A percentile compares a stretch with the other conserved stretches of the same genome.
Evolutionary conservation across 768 basidiomycete genomes (phyloP).

Genomic region (Sutorius australiensis): DNA sequence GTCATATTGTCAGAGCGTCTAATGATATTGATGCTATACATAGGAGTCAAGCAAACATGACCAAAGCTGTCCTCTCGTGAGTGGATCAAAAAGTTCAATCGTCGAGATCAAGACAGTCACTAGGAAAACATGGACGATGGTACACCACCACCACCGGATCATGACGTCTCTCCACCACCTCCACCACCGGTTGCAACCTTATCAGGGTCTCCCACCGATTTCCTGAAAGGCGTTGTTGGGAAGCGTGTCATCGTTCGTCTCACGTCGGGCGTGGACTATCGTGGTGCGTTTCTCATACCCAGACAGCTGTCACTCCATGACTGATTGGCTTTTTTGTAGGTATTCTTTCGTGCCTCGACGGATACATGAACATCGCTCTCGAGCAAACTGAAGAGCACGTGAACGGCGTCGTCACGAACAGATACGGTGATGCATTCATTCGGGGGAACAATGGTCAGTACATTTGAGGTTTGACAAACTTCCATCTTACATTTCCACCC

Average conservation of each 20-base stretch:
- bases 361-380: slow-evolving; percentile 98
- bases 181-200: slow-evolving; percentile 40
- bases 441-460: slow-evolving; percentile 84
- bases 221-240: slow-evolving; percentile 94
- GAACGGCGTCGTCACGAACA: slow-evolving; percentile 80
- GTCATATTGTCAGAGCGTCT: slow-evolving; percentile 8
- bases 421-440: slow-evolving; percentile 94
- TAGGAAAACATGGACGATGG: slow-evolving; percentile 23
- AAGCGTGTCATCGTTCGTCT: slow-evolving; percentile 90
- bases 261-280: slow-evolving; percentile 90
- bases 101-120: not conserved
- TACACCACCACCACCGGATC: slow-evolving; percentile 38
- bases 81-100: not conserved
- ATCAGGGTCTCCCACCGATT: slow-evolving; percentile 87
- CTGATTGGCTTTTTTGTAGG: slow-evolving; percentile 45
- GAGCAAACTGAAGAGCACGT: slow-evolving; percentile 98
- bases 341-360: slow-evolving; percentile 90
- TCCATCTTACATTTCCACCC: not conserved
- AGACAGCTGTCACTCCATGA: not conserved
- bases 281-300: slow-evolving; percentile 48
- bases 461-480: no score
- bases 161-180: slow-evolving; percentile 44
- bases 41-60: slow-evolving; percentile 12
- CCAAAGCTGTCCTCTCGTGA: slow-evolving; percentile 8
- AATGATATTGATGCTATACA: slow-evolving; percentile 11